Percentiles rank a stretch among this genome's conserved stretches.
Evolutionary conservation across 1,139 yeast genomes (phyloP).

Genomic region (Zygoascus meyerae): DNA sequence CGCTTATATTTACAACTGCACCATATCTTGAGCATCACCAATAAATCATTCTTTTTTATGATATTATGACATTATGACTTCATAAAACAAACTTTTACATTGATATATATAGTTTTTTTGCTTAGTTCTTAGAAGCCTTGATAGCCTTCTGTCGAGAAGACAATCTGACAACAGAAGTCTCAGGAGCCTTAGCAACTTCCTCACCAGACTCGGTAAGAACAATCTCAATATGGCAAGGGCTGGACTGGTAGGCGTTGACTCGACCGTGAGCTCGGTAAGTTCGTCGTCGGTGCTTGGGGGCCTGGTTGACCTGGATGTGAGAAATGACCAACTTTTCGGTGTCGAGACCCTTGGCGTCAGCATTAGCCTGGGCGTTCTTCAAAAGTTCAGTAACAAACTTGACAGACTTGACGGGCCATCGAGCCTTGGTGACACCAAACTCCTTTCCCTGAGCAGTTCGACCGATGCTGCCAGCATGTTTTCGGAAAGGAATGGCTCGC

Average conservation of each 20-base stretch:
- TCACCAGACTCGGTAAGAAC: conserved; percentile 94
- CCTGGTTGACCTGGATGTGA: conserved; percentile 99
- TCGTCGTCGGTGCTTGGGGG: conserved; percentile 99
- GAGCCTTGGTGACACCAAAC: conserved; percentile 99
- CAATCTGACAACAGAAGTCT: conserved; percentile 68
- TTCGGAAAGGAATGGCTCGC: conserved; percentile 99
- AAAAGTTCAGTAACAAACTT: conserved; percentile 91
- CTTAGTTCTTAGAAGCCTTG: conserved; percentile 48
- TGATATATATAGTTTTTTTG: background rate
- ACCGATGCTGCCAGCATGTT: conserved; percentile 94
- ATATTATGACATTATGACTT: conserved; percentile 11
- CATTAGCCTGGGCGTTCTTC: conserved; percentile 98
- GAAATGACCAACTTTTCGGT: conserved; percentile 87
- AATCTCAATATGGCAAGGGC: conserved; percentile 98
- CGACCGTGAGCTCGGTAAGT: conserved; percentile 99
- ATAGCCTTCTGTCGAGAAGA: conserved; percentile 92
- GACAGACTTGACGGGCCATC: conserved; percentile 99
- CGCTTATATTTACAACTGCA: no score
- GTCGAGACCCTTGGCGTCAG: conserved; percentile 98
- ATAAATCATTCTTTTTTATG: conserved; percentile 1
- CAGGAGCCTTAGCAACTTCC: conserved; percentile 89
- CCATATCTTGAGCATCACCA: no score
- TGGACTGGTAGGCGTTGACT: conserved; percentile 97
- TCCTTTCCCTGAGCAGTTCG: conserved; percentile 99
- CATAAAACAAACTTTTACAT: conserved; percentile 1